A percentile compares a stretch with the other conserved stretches of the same genome.
Evolutionary conservation across 2,329 filamentous ascomycete species (phyloP).

Genomic region (Verticillium isaacii): DNA sequence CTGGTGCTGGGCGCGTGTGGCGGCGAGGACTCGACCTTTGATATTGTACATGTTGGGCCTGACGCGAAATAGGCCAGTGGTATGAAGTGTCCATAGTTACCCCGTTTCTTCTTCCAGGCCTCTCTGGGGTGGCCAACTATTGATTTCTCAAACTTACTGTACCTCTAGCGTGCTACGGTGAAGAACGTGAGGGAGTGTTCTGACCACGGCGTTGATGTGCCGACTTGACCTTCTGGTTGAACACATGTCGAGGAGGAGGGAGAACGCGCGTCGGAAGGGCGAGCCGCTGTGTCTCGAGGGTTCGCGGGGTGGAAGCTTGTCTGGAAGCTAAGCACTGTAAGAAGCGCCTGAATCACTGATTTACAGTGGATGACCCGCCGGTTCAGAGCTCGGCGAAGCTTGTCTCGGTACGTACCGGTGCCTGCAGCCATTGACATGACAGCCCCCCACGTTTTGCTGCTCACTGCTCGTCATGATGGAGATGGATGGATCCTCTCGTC

Average conservation of each 20-base stretch:
- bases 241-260: background rate
- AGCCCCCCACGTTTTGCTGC: no score
- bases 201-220: no score
- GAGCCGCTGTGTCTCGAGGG: background rate
- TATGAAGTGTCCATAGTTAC: background rate
- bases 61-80: background rate
- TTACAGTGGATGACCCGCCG: background rate
- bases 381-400: background rate
- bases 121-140: background rate
- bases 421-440: no score
- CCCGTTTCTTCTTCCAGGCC: background rate
- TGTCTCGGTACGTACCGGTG: background rate
- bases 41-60: conserved; percentile 14
- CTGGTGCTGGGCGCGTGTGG: conserved; percentile 25
- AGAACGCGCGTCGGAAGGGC: background rate
- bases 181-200: no score
- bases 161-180: no score
- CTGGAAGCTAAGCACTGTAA: background rate
- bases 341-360: background rate
- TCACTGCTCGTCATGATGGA: no score
- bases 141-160: background rate
- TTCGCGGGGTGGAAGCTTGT: background rate
- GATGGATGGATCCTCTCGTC: no score
- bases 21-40: conserved; percentile 20
- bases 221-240: background rate